phyloP scores from a whole-genome alignment of 2,329 filamentous ascomycete species.

The Alternaria dauci region DNA sequence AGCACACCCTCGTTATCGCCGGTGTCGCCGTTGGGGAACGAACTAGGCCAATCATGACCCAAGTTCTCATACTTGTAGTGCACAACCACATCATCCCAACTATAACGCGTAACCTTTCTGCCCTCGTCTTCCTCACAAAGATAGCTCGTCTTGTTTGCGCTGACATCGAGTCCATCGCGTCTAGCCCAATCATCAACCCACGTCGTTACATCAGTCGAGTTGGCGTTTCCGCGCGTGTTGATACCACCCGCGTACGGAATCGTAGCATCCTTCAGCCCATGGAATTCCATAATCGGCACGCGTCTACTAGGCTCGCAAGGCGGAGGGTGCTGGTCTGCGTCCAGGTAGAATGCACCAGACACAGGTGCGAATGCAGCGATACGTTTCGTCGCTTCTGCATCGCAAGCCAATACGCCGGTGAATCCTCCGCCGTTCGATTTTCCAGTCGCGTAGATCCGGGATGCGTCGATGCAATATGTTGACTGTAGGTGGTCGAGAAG shows the following conservation, averaged over 20 bases:
- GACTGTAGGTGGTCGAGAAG: slow-evolving; percentile 52
- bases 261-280: slow-evolving; percentile 53
- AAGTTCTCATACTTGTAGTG: slow-evolving; percentile 53
- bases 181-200: slow-evolving; percentile 53
- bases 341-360: slow-evolving; percentile 58
- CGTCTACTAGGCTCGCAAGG: slow-evolving; percentile 39
- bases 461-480: slow-evolving; percentile 57
- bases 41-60: slow-evolving; percentile 55
- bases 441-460: slow-evolving; percentile 57
- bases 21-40: slow-evolving; percentile 40
- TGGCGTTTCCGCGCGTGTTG: slow-evolving; percentile 32
- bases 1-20: slow-evolving; percentile 17
- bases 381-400: slow-evolving; percentile 50
- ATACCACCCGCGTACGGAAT: slow-evolving; percentile 53
- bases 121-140: slow-evolving; percentile 44
- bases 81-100: slow-evolving; percentile 43
- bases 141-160: slow-evolving; percentile 36
- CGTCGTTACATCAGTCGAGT: slow-evolving; percentile 25
- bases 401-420: slow-evolving; percentile 59
- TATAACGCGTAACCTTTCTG: slow-evolving; percentile 36
- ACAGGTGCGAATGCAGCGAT: slow-evolving; percentile 62
- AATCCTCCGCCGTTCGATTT: slow-evolving; percentile 66
- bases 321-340: slow-evolving; percentile 27
- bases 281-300: slow-evolving; percentile 56
- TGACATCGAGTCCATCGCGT: slow-evolving; percentile 43